Percentiles rank a stretch among this genome's conserved stretches.
phyloP scores from a whole-genome alignment of 2,329 filamentous ascomycete genomes.

The Ascochyta viciae-villosae region DNA sequence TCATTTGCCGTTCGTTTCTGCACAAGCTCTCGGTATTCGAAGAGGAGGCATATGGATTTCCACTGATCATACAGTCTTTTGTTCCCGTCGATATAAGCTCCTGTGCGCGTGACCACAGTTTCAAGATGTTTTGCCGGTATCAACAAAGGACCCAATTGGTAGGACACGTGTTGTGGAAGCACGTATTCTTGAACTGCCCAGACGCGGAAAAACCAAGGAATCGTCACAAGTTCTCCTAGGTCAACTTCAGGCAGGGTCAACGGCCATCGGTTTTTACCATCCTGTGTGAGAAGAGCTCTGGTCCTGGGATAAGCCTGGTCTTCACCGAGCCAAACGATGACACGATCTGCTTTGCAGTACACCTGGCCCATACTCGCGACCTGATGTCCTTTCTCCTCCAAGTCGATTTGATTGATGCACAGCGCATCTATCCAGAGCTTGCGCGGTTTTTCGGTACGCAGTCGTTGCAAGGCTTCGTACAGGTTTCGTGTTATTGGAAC shows the following conservation, averaged over 20 bases:
- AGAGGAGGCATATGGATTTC: constrained; percentile 10
- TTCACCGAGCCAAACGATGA: constrained; percentile 21
- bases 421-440: constrained; percentile 23
- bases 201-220: constrained; percentile 10
- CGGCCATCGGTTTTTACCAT: constrained; percentile 15
- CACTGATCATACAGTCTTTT: constrained; percentile 9
- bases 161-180: neutral
- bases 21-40: constrained; percentile 10
- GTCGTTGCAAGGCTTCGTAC: constrained; percentile 2
- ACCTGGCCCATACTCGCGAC: constrained; percentile 19
- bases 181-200: constrained; percentile 18
- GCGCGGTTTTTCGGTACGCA: constrained; percentile 4
- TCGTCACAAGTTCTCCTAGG: constrained; percentile 7
- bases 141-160: constrained; percentile 2
- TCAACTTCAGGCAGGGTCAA: constrained; percentile 12
- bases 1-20: neutral
- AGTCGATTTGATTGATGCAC: constrained; percentile 24
- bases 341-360: constrained; percentile 14
- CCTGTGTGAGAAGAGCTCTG: constrained; percentile 7
- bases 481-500: constrained; percentile 12
- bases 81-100: constrained; percentile 7
- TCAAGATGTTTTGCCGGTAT: constrained; percentile 8
- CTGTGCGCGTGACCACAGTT: constrained; percentile 6
- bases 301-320: constrained; percentile 11
- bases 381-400: constrained; percentile 18